Conservation (phyloP, 371 early-diverging fungal species). For the Dichotomocladium elegans region DNA sequence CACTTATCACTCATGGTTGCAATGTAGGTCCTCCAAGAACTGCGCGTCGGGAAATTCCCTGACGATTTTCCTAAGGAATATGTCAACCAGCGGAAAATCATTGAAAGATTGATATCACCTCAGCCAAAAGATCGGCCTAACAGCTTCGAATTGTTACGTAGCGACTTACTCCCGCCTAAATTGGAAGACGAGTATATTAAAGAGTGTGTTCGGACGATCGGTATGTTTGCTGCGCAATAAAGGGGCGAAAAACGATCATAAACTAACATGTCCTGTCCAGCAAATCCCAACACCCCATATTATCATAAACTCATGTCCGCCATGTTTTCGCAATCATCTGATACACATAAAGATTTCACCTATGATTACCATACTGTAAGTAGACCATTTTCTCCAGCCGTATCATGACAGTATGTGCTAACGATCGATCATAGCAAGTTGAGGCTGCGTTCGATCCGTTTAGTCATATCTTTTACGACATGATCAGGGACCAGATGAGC, state of each 20-base stretch:
- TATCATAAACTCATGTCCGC: conserved; percentile 79
- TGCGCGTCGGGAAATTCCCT: conserved; percentile 73
- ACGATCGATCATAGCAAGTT: no score
- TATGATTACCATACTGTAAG: conserved; percentile 79
- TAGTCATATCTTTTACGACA: conserved; percentile 64
- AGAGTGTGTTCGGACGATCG: conserved; percentile 86
- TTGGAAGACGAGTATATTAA: conserved; percentile 88
- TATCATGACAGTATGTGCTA: no score
- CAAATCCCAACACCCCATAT: conserved; percentile 86
- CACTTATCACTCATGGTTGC: no score
- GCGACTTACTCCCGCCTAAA: conserved; percentile 77
- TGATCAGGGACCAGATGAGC: conserved; percentile 71
- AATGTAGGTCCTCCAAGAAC: conserved; percentile 45
- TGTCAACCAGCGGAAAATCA: conserved; percentile 65
- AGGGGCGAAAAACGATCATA: no score
- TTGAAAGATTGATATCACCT: conserved; percentile 71
- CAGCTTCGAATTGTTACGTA: conserved; percentile 78
- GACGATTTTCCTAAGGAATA: conserved; percentile 65
- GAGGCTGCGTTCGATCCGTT: conserved; percentile 53
- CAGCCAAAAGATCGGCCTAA: conserved; percentile 81
- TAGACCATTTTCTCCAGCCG: no score
- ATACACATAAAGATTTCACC: conserved; percentile 85
- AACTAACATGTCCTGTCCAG: no score
- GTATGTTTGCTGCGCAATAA: conserved; percentile 9
- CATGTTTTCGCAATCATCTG: conserved; percentile 75